Evolutionary conservation across 2,329 filamentous ascomycete species (phyloP).

Genomic region (Colletotrichum brevisporum): DNA sequence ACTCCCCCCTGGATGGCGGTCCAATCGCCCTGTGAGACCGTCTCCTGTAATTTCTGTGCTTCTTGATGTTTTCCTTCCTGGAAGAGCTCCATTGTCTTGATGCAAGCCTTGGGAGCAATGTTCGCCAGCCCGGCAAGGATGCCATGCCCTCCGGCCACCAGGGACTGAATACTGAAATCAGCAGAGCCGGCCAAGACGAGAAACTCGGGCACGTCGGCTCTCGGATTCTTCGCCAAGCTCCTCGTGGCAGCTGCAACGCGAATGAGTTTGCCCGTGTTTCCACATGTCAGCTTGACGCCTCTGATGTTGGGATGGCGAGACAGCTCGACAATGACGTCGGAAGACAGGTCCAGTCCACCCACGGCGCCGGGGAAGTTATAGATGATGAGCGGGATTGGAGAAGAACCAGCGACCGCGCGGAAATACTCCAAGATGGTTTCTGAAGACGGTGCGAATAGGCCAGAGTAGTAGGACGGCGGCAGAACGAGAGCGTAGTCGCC

Average conservation of each 20-base stretch:
- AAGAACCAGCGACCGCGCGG: conserved; percentile 72
- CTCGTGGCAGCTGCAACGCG: conserved; percentile 72
- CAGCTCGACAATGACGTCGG: conserved; percentile 72
- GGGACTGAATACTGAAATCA: conserved; percentile 79
- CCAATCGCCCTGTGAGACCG: conserved; percentile 80
- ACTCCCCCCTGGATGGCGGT: conserved; percentile 79
- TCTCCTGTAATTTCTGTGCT: conserved; percentile 65
- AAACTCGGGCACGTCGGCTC: conserved; percentile 64
- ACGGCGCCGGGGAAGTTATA: conserved; percentile 80
- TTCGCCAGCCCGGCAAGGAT: conserved; percentile 82
- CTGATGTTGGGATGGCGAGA: conserved; percentile 75
- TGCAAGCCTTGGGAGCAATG: conserved; percentile 76
- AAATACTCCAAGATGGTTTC: conserved; percentile 77
- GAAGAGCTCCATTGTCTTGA: conserved; percentile 73
- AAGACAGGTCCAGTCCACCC: conserved; percentile 74
- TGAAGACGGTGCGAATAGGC: conserved; percentile 73
- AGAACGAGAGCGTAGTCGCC: conserved; percentile 83
- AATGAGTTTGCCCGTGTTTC: conserved; percentile 79
- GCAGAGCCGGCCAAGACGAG: conserved; percentile 80
- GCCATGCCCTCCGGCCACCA: conserved; percentile 78
- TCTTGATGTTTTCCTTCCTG: conserved; percentile 69
- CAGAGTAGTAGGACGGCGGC: conserved; percentile 82
- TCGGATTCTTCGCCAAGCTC: conserved; percentile 52
- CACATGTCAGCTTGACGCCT: conserved; percentile 78
- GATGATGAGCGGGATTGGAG: conserved; percentile 76